Evolutionary conservation across 768 basidiomycete genomes (phyloP).

Genomic region (Pulveroboletus sp.): DNA sequence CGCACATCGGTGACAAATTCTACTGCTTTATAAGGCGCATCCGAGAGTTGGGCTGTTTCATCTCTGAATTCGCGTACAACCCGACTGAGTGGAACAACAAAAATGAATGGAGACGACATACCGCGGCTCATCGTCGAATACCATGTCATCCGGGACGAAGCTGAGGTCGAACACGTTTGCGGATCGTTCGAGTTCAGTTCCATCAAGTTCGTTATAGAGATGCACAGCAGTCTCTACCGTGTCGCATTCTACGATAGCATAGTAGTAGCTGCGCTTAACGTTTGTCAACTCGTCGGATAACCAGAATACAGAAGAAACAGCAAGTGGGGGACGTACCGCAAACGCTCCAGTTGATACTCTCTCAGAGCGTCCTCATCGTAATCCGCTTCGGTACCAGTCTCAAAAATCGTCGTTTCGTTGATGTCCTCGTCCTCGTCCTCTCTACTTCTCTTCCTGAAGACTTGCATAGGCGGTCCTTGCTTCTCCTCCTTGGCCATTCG

Average conservation of each 20-base stretch:
- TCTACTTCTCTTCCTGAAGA: constrained; percentile 62
- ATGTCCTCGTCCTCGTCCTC: constrained; percentile 49
- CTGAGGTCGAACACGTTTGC: constrained; percentile 96
- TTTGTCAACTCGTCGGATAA: constrained; percentile 4
- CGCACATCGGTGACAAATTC: constrained; percentile 93
- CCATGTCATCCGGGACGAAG: constrained; percentile 88
- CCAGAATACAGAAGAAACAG: not conserved
- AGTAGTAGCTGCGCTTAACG: constrained; percentile 72
- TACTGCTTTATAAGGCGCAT: constrained; percentile 62
- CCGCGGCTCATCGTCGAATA: constrained; percentile 76
- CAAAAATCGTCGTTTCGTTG: constrained; percentile 61
- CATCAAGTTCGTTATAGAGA: constrained; percentile 84
- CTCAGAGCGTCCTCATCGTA: constrained; percentile 87
- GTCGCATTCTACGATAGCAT: constrained; percentile 91
- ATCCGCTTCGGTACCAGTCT: constrained; percentile 69
- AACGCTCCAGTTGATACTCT: constrained; percentile 88
- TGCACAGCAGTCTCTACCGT: constrained; percentile 71
- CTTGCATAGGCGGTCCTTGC: constrained; percentile 84
- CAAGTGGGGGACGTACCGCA: constrained; percentile 57
- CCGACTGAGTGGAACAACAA: not conserved
- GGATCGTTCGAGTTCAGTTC: constrained; percentile 93
- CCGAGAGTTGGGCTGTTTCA: constrained; percentile 70
- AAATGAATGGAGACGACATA: constrained; percentile 27
- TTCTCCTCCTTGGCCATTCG: constrained; percentile 83
- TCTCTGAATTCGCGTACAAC: constrained; percentile 52